Conservation (phyloP, 345 rosid genomes). For the Cochlearia excelsa region DNA sequence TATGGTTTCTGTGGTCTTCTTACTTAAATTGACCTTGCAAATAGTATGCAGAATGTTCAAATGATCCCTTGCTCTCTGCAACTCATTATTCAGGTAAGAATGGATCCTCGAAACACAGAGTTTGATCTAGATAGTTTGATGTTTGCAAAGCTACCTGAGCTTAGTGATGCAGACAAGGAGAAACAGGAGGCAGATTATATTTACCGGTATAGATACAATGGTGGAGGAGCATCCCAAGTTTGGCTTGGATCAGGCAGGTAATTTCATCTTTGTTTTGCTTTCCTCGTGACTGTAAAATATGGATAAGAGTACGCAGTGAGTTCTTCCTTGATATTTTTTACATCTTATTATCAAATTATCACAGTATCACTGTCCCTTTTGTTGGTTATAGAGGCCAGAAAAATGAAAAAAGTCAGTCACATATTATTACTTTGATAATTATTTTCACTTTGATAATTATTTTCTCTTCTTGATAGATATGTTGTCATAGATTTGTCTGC, state of each 20-base stretch:
- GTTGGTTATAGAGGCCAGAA: conserved; percentile 18
- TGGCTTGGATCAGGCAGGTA: conserved; percentile 98
- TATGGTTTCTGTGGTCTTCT: conserved; percentile 33
- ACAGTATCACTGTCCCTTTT: conserved; percentile 12
- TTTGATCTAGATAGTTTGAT: conserved; percentile 65
- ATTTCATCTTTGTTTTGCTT: conserved; percentile 24
- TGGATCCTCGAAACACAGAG: conserved; percentile 90
- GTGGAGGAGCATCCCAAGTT: conserved; percentile 99
- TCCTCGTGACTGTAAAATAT: neutral
- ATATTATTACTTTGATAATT: conserved; percentile 3
- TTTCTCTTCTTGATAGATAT: conserved; percentile 54
- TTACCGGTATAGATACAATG: conserved; percentile 92
- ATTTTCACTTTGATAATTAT: conserved; percentile 17
- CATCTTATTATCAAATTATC: conserved; percentile 12
- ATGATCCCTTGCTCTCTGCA: conserved; percentile 11
- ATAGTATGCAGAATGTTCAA: conserved; percentile 12
- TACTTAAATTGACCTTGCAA: conserved; percentile 23
- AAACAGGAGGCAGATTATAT: conserved; percentile 95
- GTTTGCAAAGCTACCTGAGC: conserved; percentile 54
- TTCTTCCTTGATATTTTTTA: conserved; percentile 13
- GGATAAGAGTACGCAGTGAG: conserved; percentile 18
- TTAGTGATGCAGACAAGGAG: conserved; percentile 73
- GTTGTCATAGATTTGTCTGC: conserved; percentile 96
- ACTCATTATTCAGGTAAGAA: conserved; percentile 61
- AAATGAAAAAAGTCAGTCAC: neutral